phyloP scores from a whole-genome alignment of 2,329 filamentous ascomycete species.

The Decorospora gaudefroyi region DNA sequence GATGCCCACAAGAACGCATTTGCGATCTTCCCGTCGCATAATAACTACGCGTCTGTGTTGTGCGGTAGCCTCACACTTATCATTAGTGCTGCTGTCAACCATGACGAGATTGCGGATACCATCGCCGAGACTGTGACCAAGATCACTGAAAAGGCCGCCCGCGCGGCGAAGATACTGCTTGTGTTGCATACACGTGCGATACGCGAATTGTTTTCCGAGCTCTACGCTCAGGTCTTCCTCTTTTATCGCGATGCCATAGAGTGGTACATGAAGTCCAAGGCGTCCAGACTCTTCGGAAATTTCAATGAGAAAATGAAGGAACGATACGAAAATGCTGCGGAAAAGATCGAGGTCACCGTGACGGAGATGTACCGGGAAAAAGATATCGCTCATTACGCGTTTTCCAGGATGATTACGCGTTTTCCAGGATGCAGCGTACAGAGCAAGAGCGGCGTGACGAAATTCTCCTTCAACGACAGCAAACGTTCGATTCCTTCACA shows the following conservation, averaged over 20 bases:
- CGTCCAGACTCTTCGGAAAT: slow-evolving; percentile 14
- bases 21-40: slow-evolving; percentile 12
- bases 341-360: slow-evolving; percentile 9
- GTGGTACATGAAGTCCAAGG: slow-evolving; percentile 17
- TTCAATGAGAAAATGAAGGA: slow-evolving; percentile 19
- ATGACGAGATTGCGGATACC: slow-evolving; percentile 12
- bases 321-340: slow-evolving; percentile 6
- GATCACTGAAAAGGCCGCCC: slow-evolving; percentile 9
- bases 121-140: slow-evolving; percentile 4
- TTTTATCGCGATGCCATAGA: slow-evolving; percentile 15
- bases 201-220: slow-evolving; percentile 8
- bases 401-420: not conserved
- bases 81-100: slow-evolving; percentile 8
- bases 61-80: slow-evolving; percentile 11
- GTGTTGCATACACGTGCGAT: slow-evolving; percentile 4
- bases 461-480: not conserved
- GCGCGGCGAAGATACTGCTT: slow-evolving; percentile 5
- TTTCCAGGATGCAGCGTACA: not conserved
- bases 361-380: slow-evolving; percentile 8
- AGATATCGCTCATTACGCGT: not conserved
- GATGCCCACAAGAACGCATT: slow-evolving; percentile 13
- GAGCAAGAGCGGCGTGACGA: not conserved
- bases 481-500: not conserved
- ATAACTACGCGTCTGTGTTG: slow-evolving; percentile 13
- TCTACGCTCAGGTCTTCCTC: slow-evolving; percentile 14